Evolutionary conservation across 768 basidiomycete species (phyloP).

Genomic region (Boletus pseudo-olivaceus): DNA sequence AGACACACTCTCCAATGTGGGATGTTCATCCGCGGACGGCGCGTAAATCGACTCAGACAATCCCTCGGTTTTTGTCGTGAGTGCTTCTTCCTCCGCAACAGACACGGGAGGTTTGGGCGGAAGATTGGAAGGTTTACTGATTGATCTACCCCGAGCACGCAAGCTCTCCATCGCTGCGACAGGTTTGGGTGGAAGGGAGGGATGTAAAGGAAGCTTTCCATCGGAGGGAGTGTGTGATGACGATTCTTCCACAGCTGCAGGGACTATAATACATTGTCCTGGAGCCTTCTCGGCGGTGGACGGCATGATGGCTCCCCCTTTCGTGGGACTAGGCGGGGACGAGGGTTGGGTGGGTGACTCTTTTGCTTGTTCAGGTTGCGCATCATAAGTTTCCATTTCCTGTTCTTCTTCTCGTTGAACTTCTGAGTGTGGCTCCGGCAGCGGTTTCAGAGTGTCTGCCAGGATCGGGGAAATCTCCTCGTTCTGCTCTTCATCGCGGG

Average conservation of each 20-base stretch:
- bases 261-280: slow-evolving; percentile 20
- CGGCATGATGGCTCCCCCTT: neutral
- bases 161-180: slow-evolving; percentile 21
- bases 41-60: slow-evolving; percentile 29
- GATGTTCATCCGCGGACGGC: slow-evolving; percentile 14
- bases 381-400: slow-evolving; percentile 21
- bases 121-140: slow-evolving; percentile 11
- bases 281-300: slow-evolving; percentile 6
- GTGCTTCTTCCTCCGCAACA: slow-evolving; percentile 11
- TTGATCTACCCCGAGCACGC: slow-evolving; percentile 10
- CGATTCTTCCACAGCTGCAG: slow-evolving; percentile 5
- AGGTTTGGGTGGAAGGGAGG: slow-evolving; percentile 49
- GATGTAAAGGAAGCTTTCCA: slow-evolving; percentile 35
- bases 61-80: slow-evolving; percentile 18
- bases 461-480: slow-evolving; percentile 66
- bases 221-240: slow-evolving; percentile 8
- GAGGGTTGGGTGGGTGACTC: slow-evolving; percentile 10
- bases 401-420: slow-evolving; percentile 16
- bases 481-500: slow-evolving; percentile 25
- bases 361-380: slow-evolving; percentile 1
- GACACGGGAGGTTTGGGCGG: slow-evolving; percentile 8
- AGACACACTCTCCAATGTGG: slow-evolving; percentile 14
- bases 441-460: slow-evolving; percentile 56
- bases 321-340: slow-evolving; percentile 2
- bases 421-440: slow-evolving; percentile 47